A percentile compares a stretch with the other conserved stretches of the same genome.
phyloP scores from a whole-genome alignment of 1,284 basidiomycete genomes.

The Filobasidium uniguttulatum region DNA sequence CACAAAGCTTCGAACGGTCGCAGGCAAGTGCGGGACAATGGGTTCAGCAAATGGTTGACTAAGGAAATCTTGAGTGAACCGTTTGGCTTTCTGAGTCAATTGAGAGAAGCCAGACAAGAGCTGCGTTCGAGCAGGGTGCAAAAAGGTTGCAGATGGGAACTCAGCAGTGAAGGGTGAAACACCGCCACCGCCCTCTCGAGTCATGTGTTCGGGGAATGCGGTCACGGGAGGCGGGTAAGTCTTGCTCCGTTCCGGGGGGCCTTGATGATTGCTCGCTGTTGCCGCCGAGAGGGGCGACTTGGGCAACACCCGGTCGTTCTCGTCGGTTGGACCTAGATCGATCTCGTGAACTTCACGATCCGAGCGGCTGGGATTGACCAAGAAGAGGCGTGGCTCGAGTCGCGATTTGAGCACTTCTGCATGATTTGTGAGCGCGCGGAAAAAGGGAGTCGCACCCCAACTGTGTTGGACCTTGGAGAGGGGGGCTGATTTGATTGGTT shows the following conservation, averaged over 20 bases:
- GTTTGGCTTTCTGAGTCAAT: constrained; percentile 72
- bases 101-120: constrained; percentile 74
- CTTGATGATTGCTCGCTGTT: not conserved
- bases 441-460: constrained; percentile 55
- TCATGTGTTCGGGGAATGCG: not conserved
- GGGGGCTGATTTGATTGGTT: constrained; percentile 13
- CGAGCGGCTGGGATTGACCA: constrained; percentile 76
- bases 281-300: not conserved
- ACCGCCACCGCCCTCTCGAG: not conserved
- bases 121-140: constrained; percentile 52
- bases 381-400: constrained; percentile 47
- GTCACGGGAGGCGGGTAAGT: not conserved
- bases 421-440: constrained; percentile 53
- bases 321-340: constrained; percentile 11
- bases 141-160: constrained; percentile 43
- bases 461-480: constrained; percentile 15
- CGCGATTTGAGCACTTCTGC: constrained; percentile 61
- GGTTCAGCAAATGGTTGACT: constrained; percentile 88
- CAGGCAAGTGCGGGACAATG: constrained; percentile 82
- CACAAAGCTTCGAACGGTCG: constrained; percentile 74
- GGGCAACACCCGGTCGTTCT: constrained; percentile 11
- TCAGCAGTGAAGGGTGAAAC: not conserved
- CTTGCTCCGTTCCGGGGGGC: not conserved
- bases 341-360: constrained; percentile 71
- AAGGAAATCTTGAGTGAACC: constrained; percentile 78